Evolutionary conservation across 352 stramenopile species (phyloP).

Genomic region (Phytophthora quininea): DNA sequence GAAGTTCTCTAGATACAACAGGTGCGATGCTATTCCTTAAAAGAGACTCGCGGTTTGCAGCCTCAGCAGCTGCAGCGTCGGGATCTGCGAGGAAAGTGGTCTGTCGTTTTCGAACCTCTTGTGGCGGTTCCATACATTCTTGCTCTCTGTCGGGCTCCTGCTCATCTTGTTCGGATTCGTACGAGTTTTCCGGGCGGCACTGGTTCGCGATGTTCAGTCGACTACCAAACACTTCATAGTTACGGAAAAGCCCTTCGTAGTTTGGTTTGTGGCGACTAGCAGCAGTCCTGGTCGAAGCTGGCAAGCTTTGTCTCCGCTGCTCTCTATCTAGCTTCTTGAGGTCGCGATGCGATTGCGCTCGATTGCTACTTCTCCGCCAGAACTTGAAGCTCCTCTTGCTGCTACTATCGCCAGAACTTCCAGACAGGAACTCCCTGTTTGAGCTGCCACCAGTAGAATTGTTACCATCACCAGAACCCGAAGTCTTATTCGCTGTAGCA

Average conservation of each 20-base stretch:
- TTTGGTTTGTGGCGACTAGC: conserved; percentile 31
- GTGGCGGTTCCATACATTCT: conserved; percentile 12
- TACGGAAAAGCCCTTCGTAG: conserved; percentile 49
- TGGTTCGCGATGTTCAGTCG: conserved; percentile 6
- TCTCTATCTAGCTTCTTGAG: conserved; percentile 2
- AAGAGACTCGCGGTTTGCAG: conserved; percentile 14
- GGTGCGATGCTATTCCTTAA: not conserved
- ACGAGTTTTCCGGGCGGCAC: not conserved
- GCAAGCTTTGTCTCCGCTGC: conserved; percentile 15
- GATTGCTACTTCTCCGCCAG: conserved; percentile 28
- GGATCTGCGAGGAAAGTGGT: conserved; percentile 30
- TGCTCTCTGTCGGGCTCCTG: conserved; percentile 31
- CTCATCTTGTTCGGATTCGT: conserved; percentile 7
- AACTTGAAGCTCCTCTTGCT: conserved; percentile 25
- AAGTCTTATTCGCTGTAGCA: conserved; percentile 12
- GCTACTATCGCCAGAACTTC: conserved; percentile 16
- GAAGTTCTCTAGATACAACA: conserved; percentile 1
- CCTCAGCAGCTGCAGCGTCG: conserved; percentile 27
- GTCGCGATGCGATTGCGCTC: not conserved
- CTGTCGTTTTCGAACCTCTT: conserved; percentile 25
- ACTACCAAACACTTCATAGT: conserved; percentile 31
- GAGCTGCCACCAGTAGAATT: conserved; percentile 28
- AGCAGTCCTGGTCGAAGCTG: conserved; percentile 12
- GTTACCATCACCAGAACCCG: conserved; percentile 13
- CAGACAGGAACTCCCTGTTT: conserved; percentile 18